Evolutionary conservation across 2,329 filamentous ascomycete genomes (phyloP).

Genomic region (Diplodia sapinea): DNA sequence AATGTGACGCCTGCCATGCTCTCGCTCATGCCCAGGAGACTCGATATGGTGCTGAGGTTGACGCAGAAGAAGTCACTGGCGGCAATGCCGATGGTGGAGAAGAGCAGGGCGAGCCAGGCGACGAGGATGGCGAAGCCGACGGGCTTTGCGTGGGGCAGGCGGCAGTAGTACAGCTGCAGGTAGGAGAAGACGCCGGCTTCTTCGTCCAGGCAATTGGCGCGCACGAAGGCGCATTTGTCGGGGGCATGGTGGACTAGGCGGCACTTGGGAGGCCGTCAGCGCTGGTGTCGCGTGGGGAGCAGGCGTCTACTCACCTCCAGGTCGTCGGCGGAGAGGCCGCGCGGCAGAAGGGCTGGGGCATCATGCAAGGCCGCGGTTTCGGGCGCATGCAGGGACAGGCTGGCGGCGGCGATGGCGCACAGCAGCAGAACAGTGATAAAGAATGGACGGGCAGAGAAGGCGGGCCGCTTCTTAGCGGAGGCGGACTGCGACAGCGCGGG

Average conservation of each 20-base stretch:
- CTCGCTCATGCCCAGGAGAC: conserved; percentile 89
- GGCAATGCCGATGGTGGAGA: conserved; percentile 96
- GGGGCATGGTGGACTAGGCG: conserved; percentile 75
- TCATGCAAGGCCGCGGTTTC: neutral
- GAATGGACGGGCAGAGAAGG: conserved; percentile 55
- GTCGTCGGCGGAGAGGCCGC: conserved; percentile 33
- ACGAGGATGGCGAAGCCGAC: conserved; percentile 80
- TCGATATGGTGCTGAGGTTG: conserved; percentile 91
- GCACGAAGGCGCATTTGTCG: conserved; percentile 88
- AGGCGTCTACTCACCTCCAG: conserved; percentile 43
- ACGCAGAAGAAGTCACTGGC: conserved; percentile 98
- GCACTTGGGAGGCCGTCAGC: conserved; percentile 55
- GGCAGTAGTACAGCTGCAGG: conserved; percentile 89
- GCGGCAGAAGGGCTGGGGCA: neutral
- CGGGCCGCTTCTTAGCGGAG: conserved; percentile 35
- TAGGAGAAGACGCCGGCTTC: conserved; percentile 91
- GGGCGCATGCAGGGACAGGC: conserved; percentile 35
- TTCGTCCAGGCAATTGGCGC: conserved; percentile 81
- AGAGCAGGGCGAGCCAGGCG: conserved; percentile 85
- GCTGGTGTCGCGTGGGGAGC: conserved; percentile 14
- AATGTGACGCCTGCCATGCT: conserved; percentile 96
- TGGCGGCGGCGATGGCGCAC: conserved; percentile 42
- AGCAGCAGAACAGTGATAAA: conserved; percentile 53
- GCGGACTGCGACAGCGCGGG: neutral
- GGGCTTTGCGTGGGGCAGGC: conserved; percentile 69